Evolutionary conservation across 306 rosid species (phyloP).

Genomic region (Castanea sativa): DNA sequence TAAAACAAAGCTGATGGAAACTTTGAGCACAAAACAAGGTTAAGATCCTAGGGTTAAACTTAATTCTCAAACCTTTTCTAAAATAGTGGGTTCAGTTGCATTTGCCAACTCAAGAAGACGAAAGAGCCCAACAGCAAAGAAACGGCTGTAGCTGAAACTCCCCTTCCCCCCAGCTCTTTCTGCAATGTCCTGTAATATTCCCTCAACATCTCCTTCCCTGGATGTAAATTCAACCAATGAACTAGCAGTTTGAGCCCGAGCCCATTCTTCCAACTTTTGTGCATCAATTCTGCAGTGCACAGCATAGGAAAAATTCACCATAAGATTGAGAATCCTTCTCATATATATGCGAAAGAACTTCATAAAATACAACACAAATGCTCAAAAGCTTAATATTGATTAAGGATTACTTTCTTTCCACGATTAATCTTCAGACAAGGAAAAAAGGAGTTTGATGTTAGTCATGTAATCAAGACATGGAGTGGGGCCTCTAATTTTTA

Average conservation of each 20-base stretch:
- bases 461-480: neutral
- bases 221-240: conserved; percentile 82
- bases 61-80: conserved; percentile 74
- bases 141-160: conserved; percentile 88
- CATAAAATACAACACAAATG: neutral
- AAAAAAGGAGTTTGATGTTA: conserved; percentile 9
- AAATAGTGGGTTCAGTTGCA: conserved; percentile 81
- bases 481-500: neutral
- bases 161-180: conserved; percentile 81
- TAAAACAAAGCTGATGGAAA: neutral
- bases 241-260: conserved; percentile 68
- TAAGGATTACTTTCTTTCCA: conserved; percentile 2
- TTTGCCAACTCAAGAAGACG: conserved; percentile 95
- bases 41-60: neutral
- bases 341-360: conserved; percentile 13
- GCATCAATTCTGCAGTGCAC: conserved; percentile 66
- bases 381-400: neutral
- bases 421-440: conserved; percentile 4
- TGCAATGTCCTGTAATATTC: conserved; percentile 71
- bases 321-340: conserved; percentile 21
- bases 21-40: neutral
- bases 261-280: conserved; percentile 91
- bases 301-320: conserved; percentile 18
- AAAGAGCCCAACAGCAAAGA: conserved; percentile 94
- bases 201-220: conserved; percentile 90